A percentile compares a stretch with the other conserved stretches of the same genome.
Evolutionary conservation across 768 basidiomycete species (phyloP).

Genomic region (Kwoniella bestiolae): DNA sequence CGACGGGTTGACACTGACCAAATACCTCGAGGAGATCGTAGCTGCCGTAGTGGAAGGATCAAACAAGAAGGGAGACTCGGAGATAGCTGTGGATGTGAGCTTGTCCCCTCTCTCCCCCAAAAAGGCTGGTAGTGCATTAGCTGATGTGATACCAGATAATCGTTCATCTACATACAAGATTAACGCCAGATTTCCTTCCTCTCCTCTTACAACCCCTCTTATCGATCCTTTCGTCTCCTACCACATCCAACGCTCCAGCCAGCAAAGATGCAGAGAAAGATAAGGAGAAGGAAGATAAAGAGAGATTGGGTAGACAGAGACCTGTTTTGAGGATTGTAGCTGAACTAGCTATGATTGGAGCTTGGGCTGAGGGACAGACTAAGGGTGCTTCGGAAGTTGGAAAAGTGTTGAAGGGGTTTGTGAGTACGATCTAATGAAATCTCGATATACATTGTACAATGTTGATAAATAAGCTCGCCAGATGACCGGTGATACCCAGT

Average conservation of each 20-base stretch:
- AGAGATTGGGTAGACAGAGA: slow-evolving; percentile 77
- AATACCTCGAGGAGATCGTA: slow-evolving; percentile 94
- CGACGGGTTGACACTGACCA: slow-evolving; percentile 84
- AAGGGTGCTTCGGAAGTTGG: slow-evolving; percentile 77
- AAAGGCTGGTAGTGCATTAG: slow-evolving; percentile 6
- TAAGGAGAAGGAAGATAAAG: slow-evolving; percentile 86
- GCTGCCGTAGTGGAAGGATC: slow-evolving; percentile 85
- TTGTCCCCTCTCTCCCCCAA: not conserved
- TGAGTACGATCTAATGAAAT: slow-evolving; percentile 58
- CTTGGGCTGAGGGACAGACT: slow-evolving; percentile 69
- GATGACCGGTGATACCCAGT: slow-evolving; percentile 83
- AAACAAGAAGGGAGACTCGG: slow-evolving; percentile 82
- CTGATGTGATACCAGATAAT: slow-evolving; percentile 67
- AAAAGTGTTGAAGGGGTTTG: slow-evolving; percentile 81
- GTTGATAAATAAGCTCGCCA: slow-evolving; percentile 52
- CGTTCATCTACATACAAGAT: slow-evolving; percentile 83
- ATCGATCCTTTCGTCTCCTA: slow-evolving; percentile 43
- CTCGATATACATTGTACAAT: not conserved
- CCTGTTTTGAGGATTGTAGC: slow-evolving; percentile 83
- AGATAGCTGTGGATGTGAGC: slow-evolving; percentile 86
- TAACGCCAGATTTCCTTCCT: slow-evolving; percentile 78
- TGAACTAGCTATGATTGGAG: slow-evolving; percentile 86
- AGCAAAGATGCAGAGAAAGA: slow-evolving; percentile 65
- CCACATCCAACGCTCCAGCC: slow-evolving; percentile 53
- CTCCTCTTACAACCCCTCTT: slow-evolving; percentile 67